phyloP scores from a whole-genome alignment of 1,284 basidiomycete genomes.

The Naganishia sp. region DNA sequence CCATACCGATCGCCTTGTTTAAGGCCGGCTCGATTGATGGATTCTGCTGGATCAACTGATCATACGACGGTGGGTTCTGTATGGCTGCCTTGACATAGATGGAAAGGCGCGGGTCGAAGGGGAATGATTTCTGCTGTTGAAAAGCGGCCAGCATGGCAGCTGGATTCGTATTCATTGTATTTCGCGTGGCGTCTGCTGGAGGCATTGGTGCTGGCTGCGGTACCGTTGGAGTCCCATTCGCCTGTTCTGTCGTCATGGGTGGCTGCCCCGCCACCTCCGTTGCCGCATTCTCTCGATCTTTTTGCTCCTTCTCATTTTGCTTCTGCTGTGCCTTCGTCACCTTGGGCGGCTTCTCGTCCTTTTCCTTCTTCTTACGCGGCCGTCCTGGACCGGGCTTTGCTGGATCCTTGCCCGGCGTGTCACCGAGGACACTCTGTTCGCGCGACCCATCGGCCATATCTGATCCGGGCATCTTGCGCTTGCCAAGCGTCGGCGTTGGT shows the following conservation, averaged over 20 bases:
- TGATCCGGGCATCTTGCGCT: slow-evolving; percentile 18
- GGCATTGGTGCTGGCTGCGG: background rate
- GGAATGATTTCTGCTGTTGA: slow-evolving; percentile 34
- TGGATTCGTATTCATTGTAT: slow-evolving; percentile 32
- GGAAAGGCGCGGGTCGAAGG: slow-evolving; percentile 38
- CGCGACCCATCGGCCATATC: background rate
- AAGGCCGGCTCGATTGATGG: slow-evolving; percentile 7
- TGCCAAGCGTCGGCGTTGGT: slow-evolving; percentile 13
- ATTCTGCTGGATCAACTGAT: slow-evolving; percentile 29
- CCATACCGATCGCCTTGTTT: slow-evolving; percentile 33
- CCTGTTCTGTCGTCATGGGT: background rate
- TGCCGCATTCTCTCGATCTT: background rate
- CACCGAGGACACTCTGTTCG: slow-evolving; percentile 13
- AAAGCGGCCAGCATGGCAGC: slow-evolving; percentile 18
- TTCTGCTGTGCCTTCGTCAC: slow-evolving; percentile 12
- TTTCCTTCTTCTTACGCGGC: slow-evolving; percentile 23
- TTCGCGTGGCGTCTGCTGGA: background rate
- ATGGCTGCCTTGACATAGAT: slow-evolving; percentile 36
- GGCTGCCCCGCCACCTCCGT: background rate
- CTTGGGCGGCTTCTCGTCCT: slow-evolving; percentile 5
- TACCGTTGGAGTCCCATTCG: background rate
- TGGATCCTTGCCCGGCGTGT: background rate
- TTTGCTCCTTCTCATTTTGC: slow-evolving; percentile 6
- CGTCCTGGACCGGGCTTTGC: slow-evolving; percentile 2
- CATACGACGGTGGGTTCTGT: slow-evolving; percentile 36